A percentile compares a stretch with the other conserved stretches of the same genome.
Evolutionary conservation across 2,329 filamentous ascomycete genomes (phyloP).

Genomic region (Colletotrichum tropicicola): DNA sequence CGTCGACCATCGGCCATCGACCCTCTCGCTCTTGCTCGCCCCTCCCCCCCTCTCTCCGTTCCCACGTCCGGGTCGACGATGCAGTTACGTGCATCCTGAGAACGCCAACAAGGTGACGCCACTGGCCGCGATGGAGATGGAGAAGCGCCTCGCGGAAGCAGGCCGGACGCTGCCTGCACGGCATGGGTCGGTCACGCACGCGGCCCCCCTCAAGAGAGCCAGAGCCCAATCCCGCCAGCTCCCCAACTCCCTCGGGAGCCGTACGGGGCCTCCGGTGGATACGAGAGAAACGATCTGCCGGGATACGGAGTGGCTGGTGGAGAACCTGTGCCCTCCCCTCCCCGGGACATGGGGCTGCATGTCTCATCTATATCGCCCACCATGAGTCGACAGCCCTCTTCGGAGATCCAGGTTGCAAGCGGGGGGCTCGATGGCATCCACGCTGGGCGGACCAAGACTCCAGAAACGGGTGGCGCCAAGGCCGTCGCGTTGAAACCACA

Average conservation of each 20-base stretch:
- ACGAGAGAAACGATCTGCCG: conserved; percentile 26
- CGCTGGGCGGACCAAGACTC: conserved; percentile 13
- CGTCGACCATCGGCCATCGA: background rate
- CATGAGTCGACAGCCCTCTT: conserved; percentile 12
- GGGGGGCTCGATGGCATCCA: background rate
- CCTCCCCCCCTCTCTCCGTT: background rate
- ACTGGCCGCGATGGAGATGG: no score
- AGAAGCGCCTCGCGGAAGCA: conserved; percentile 6
- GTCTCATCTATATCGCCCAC: conserved; percentile 23
- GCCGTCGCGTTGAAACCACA: conserved; percentile 11
- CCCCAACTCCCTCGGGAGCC: background rate
- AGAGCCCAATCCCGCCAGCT: conserved; percentile 2
- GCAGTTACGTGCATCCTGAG: conserved; percentile 15
- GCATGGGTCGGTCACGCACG: conserved; percentile 1
- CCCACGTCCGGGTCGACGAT: background rate
- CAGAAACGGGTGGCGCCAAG: conserved; percentile 18
- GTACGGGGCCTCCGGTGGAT: background rate
- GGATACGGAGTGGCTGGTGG: conserved; percentile 13
- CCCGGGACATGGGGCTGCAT: conserved; percentile 4
- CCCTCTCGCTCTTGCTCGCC: background rate
- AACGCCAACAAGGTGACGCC: background rate
- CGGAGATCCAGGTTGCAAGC: background rate
- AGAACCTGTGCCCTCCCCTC: background rate
- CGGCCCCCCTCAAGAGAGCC: no score
- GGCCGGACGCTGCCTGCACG: conserved; percentile 6